These are phyloP conservation scores for Fraxinus ornus DNA, from an alignment of 305 asterid genomes.

Conservation along the genomic window DNA sequence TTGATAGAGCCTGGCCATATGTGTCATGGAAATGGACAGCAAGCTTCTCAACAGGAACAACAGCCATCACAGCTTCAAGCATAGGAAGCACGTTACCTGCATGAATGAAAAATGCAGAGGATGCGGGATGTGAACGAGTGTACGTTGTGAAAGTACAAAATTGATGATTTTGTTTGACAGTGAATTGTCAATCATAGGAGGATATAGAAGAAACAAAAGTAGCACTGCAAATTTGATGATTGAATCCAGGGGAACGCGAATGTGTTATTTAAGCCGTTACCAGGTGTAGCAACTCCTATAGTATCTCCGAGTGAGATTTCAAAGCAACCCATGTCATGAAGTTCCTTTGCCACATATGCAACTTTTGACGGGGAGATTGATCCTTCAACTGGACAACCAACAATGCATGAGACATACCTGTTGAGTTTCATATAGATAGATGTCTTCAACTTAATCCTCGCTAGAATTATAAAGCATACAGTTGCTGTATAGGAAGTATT, in stretches of 20 bases:
- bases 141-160: not conserved
- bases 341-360: slow-evolving; percentile 91
- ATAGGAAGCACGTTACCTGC: slow-evolving; percentile 79
- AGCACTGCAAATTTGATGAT: not conserved
- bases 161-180: not conserved
- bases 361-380: slow-evolving; percentile 72
- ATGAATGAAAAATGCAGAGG: not conserved
- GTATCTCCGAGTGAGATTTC: slow-evolving; percentile 97
- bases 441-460: slow-evolving; percentile 22
- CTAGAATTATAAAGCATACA: slow-evolving; percentile 19
- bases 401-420: slow-evolving; percentile 88
- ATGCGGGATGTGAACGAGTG: not conserved
- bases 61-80: slow-evolving; percentile 89
- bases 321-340: slow-evolving; percentile 89
- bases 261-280: slow-evolving; percentile 33
- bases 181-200: not conserved
- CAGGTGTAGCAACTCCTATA: slow-evolving; percentile 91
- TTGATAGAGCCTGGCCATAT: slow-evolving; percentile 89
- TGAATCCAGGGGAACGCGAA: not conserved
- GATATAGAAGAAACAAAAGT: not conserved
- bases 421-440: slow-evolving; percentile 9
- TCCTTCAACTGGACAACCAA: slow-evolving; percentile 96
- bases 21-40: slow-evolving; percentile 98
- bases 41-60: slow-evolving; percentile 81
- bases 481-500: not conserved